Base-by-base conservation (phyloP, 1,284 basidiomycete genomes). In the Sporisorium graminicola region DNA sequence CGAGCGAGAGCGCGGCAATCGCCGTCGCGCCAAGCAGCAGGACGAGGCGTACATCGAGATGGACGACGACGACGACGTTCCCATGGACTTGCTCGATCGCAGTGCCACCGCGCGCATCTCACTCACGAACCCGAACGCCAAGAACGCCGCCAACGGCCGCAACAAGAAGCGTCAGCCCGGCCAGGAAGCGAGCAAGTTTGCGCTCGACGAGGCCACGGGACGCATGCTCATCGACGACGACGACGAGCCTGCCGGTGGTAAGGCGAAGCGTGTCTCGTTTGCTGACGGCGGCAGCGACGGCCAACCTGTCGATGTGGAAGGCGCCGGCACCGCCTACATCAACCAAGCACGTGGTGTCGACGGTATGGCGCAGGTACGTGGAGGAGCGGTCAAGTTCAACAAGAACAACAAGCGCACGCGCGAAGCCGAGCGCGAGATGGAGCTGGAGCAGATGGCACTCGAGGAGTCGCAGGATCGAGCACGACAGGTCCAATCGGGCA, bases 61-160 rank as follows among this genome's bases (percentile, higher is more conserved):
- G 58, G 73, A 75, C 22, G 88, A 93, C 75, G 96, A 98, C 84
- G 92, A 94, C 64, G 94, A 98, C 81, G 92, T 95, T 78, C 96
- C 97, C 1, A 93, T 98, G 91, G 96, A 99, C 88, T 89, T 99
- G 61, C 88, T 99, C 7, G 91, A 94, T 66, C 92, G 95, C 47
- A 65, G 66, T 27, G 79, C 82, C 31, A 71, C 65, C 5, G 68
- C 74, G 0, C 65, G 72, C 10, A 76, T 73, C 53, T 58, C 60
- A 18, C 67, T 80, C 27, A 22, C 58, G 35, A 73, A 69, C 58
- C 65, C 58, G 10, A 71, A 74, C 52, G 65, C 58, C 56, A 62
- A 62, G 54, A 64, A 60, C 47, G 58, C 43, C 26, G 59, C 14
- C 55, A 61, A 65, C 47, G 62, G 55, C 53, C 37, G 63, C 22